A percentile compares a stretch with the other conserved stretches of the same genome.
Conservation (phyloP, 805 yeast species). For the Cyberlindnera nakhonratchasimensis region DNA sequence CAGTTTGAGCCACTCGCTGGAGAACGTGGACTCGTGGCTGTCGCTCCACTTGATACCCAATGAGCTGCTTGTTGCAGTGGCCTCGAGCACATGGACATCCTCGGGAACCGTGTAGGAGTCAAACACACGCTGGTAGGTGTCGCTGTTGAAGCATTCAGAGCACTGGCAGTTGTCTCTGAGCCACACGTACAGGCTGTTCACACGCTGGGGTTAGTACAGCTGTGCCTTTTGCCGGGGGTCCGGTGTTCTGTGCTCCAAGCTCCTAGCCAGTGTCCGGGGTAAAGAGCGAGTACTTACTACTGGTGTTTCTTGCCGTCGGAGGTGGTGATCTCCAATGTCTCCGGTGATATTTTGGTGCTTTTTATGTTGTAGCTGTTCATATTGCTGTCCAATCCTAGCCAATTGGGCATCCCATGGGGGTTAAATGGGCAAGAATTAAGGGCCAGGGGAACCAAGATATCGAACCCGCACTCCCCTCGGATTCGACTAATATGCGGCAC, state of each 20-base stretch:
- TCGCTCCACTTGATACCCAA: conserved; percentile 18
- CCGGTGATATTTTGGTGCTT: not conserved
- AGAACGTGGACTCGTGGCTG: conserved; percentile 19
- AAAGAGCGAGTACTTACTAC: conserved; percentile 7
- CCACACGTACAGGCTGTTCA: conserved; percentile 43
- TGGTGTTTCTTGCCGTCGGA: conserved; percentile 7
- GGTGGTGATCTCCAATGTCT: conserved; percentile 1
- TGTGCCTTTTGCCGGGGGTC: too few relatives aligned
- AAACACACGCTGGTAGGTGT: conserved; percentile 57
- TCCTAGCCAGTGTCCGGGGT: conserved; percentile 1
- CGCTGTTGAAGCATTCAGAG: conserved; percentile 46
- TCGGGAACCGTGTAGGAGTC: conserved; percentile 45
- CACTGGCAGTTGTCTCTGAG: conserved; percentile 65
- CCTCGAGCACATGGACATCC: conserved; percentile 24
- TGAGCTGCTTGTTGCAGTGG: not conserved
- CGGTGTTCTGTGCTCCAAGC: too few relatives aligned
- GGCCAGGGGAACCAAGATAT: too few relatives aligned
- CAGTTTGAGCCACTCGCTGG: conserved; percentile 20
- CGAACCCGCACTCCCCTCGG: too few relatives aligned
- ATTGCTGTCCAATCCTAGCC: not conserved
- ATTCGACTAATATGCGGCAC: too few relatives aligned
- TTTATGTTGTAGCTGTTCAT: not conserved
- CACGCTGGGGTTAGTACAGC: not conserved
- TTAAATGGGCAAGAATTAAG: too few relatives aligned
- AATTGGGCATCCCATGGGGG: not conserved